A percentile compares a stretch with the other conserved stretches of the same genome.
Conservation (phyloP, 164 flowering plant species). For the Nymphaea thermarum region DNA sequence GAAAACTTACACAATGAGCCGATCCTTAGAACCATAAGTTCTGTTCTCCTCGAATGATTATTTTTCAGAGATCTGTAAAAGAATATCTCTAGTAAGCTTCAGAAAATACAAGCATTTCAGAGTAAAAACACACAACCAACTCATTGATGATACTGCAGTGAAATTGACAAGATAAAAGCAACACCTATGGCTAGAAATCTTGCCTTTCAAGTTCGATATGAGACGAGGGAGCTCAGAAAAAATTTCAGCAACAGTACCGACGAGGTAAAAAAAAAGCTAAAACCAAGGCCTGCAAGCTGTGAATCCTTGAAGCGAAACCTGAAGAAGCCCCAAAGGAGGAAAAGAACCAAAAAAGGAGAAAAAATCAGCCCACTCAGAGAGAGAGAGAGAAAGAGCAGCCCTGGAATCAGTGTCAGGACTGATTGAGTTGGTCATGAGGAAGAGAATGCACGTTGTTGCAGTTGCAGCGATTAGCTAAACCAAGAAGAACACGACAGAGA, state of each 20-base stretch:
- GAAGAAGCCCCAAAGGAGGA: too few relatives aligned
- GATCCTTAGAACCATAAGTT: constrained; percentile 21
- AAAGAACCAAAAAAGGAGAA: not conserved
- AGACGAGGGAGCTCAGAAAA: constrained; percentile 55
- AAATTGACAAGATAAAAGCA: not conserved
- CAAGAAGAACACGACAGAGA: too few relatives aligned
- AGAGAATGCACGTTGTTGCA: too few relatives aligned
- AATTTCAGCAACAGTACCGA: constrained; percentile 52
- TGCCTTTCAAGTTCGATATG: not conserved
- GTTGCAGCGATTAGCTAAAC: too few relatives aligned
- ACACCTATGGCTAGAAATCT: too few relatives aligned
- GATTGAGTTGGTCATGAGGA: not conserved
- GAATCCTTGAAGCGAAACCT: too few relatives aligned
- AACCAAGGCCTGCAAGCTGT: too few relatives aligned
- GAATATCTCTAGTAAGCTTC: not conserved
- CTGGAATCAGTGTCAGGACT: not conserved
- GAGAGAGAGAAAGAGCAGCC: not conserved
- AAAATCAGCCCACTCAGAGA: too few relatives aligned
- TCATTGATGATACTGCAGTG: not conserved
- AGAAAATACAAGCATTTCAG: too few relatives aligned
- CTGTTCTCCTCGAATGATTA: constrained; percentile 46
- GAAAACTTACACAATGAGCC: constrained; percentile 43
- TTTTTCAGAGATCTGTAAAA: constrained; percentile 44
- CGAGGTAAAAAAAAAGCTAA: constrained; percentile 13
- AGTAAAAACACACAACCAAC: not conserved